Evolutionary conservation across 768 basidiomycete species (phyloP), one percentile per base, ranked within the genome.

Genomic region (Tricholoma matsutake): DNA sequence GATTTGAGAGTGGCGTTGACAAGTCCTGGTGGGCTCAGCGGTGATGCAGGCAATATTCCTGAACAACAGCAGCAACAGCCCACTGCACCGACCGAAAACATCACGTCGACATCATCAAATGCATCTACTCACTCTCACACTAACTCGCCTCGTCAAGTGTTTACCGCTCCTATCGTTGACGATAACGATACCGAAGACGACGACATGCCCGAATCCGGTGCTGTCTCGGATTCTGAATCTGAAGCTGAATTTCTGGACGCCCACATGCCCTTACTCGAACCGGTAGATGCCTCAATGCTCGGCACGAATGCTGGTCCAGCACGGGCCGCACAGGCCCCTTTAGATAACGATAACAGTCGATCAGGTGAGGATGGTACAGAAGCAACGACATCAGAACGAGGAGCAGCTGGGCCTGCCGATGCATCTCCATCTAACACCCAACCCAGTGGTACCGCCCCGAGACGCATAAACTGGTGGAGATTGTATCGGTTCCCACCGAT

Each of bases 401-500:
- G 9, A 31, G 10, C 16, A 10, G 31, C 29, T 31, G 51, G 11
- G 25, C 1, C 51, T 53, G 47, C 57, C 18, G 59, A 66, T 57
- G 53, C 35, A 16, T 22, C 58, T 45, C 18, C 61, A n/a, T 18
- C 35, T 39, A 59, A 56, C n/a, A 2, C 49, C 16, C 51, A 41
- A 54, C 29, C 55, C 56, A 52, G 25, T 14, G 51, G 56, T 9
- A 41, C 75, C 55, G 73, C 72, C 3, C 68, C 73, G 45, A 79
- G 78, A 11, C 71, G 82, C 16, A 81, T 92, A 60, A 92, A 92
- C 68, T 89, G 90, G 85, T 92, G 91, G 91, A 78, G 91, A 58
- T 73, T 91, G 66, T 91, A 91, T 68, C 83, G 90, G n/a, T 92
- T 92, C 76, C 88, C 88, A 7, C 80, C 89, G 39, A 87, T 91